Conservation (phyloP, 805 yeast species). For the Cyberlindnera americana region DNA sequence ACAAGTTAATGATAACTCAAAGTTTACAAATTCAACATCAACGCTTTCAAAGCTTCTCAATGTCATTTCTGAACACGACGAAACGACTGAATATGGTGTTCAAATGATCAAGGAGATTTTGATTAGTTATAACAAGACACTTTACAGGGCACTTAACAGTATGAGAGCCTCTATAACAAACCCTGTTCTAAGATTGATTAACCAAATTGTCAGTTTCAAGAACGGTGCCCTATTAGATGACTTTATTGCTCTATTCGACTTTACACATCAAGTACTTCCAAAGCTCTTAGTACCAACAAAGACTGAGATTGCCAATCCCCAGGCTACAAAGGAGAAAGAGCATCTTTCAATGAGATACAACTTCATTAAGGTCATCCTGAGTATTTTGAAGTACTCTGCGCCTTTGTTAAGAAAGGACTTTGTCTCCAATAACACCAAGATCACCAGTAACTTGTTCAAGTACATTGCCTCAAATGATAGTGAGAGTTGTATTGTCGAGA, state of each 20-base stretch:
- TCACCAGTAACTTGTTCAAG: constrained; percentile 68
- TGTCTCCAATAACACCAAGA: constrained; percentile 49
- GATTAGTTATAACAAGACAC: constrained; percentile 51
- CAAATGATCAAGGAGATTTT: constrained; percentile 51
- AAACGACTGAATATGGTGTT: constrained; percentile 28
- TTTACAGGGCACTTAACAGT: constrained; percentile 65
- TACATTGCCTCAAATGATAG: constrained; percentile 54
- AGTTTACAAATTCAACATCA: constrained; percentile 42
- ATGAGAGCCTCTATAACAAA: constrained; percentile 55
- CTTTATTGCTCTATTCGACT: constrained; percentile 64
- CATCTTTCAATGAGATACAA: constrained; percentile 50
- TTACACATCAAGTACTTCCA: constrained; percentile 56
- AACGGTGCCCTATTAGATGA: constrained; percentile 51
- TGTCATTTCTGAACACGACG: constrained; percentile 14
- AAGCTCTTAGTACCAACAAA: constrained; percentile 55
- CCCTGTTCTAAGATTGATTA: constrained; percentile 58
- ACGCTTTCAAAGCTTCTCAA: constrained; percentile 37
- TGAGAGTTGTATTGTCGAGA: constrained; percentile 33
- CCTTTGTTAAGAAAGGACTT: constrained; percentile 63
- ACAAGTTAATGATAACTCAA: constrained; percentile 47
- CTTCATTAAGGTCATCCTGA: constrained; percentile 60
- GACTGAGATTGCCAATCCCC: constrained; percentile 40
- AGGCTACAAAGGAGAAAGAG: constrained; percentile 31
- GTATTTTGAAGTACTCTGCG: constrained; percentile 45
- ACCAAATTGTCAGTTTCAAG: constrained; percentile 45